Evolutionary conservation across 129 eudicot species (phyloP), one percentile per base, ranked within the genome.

Genomic region (Heracleum sosnowskyi): DNA sequence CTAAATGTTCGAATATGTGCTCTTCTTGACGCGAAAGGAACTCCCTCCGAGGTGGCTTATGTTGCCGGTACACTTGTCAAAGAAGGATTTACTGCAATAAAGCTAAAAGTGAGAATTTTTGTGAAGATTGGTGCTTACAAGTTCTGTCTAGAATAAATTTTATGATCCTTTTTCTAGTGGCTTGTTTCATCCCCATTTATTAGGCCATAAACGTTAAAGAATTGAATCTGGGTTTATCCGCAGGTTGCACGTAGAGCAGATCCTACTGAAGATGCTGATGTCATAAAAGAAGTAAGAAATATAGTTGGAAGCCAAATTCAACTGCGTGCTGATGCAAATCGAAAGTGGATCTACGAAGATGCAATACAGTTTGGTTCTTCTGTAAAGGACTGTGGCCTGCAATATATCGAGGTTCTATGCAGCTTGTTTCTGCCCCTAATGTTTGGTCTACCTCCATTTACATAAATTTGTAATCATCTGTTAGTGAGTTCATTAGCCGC

Each of bases 261-360:
- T 85, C 97, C 99, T 15, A 75, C 73, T 55, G 96, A 88, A 77
- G 99, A 95, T 86, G 91, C 90, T 55, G 85, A 79, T 70, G 91
- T 90, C 75, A 83, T 95, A 55, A 81, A 87, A 83, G 96, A 95
- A 85, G 81, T 95, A 72, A 90, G 99, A 83, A 88, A 81, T 84
- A 89, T 83, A 74, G 89, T 95, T 73, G 99, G 99, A 37, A 45
- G 76, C 77, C 42, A 82, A 11, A 81, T 90, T 77, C 89, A 88
- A 76, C 87, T 95, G 26, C 96, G 99, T 69, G 97, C 83, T 66
- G 99, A 95, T 87, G 99, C 99, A 75, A 95, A 95, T 83, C 82
- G 89, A 49, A 88, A 85, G 78, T 95, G 99, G 99, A 83, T 87
- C 66, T 91, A 88, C 80, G 81, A 87, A 76, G 81, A 91, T 26